Conservation (phyloP, 805 yeast species). For the Starmerella cellae region DNA sequence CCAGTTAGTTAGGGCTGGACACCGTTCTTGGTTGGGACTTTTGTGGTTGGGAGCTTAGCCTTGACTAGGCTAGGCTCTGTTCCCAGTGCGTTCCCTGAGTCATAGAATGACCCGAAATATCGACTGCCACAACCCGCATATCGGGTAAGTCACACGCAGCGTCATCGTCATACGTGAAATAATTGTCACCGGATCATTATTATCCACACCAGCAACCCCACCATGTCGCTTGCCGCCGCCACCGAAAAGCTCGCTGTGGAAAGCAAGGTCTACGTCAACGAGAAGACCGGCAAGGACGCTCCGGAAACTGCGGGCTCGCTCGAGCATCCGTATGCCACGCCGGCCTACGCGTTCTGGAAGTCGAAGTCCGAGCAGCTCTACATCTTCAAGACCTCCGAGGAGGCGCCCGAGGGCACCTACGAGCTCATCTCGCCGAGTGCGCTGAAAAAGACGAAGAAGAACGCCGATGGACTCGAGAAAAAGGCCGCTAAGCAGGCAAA, state of each 20-base stretch:
- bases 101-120: too few relatives aligned
- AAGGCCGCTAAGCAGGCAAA: slow-evolving; percentile 52
- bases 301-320: slow-evolving; percentile 46
- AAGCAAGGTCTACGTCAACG: slow-evolving; percentile 49
- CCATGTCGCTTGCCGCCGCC: slow-evolving; percentile 16
- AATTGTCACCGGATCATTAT: too few relatives aligned
- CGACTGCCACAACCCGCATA: too few relatives aligned
- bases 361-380: slow-evolving; percentile 38
- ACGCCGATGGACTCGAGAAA: slow-evolving; percentile 81
- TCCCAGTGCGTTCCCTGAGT: too few relatives aligned
- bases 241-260: slow-evolving; percentile 17
- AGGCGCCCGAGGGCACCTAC: slow-evolving; percentile 33
- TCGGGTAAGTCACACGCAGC: too few relatives aligned
- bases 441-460: slow-evolving; percentile 90
- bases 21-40: too few relatives aligned
- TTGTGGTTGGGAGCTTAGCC: too few relatives aligned
- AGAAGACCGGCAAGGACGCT: slow-evolving; percentile 34
- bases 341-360: slow-evolving; percentile 65
- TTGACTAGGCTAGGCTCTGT: too few relatives aligned
- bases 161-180: too few relatives aligned
- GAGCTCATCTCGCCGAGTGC: slow-evolving; percentile 80
- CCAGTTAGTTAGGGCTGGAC: too few relatives aligned
- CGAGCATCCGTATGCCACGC: slow-evolving; percentile 57
- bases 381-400: slow-evolving; percentile 39
- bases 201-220: too few relatives aligned